Base-by-base conservation (phyloP, 768 basidiomycete species). In the Cystofilobasidium macerans region DNA sequence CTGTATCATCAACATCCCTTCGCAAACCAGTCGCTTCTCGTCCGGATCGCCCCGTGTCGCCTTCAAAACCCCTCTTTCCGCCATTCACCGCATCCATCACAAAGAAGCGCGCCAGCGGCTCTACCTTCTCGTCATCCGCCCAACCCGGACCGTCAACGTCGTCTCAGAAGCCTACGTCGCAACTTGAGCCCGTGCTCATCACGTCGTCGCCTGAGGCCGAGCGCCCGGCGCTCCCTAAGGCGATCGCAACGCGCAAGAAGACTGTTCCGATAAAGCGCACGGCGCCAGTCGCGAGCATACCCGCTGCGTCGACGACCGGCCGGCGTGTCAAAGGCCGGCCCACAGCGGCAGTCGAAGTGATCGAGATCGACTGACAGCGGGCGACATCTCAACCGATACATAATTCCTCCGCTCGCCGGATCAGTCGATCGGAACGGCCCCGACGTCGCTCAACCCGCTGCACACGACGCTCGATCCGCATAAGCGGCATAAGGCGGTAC, bases 321-420 rank as follows among this genome's bases (percentile, higher is more conserved):
- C 28, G 32, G 51, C 26, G 51, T 3, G 28, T 32, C 28, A 54
- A 54, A 20, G 51, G 51, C 3, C 16, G 7, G 51, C 18, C 26
- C 13, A 32, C 13, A 30, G 9, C 22, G 1, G 28, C 11, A 6
- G 51, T 54, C 14, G 51, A 54, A 30, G 51, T 54, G 5, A 54
- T 54, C 51, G 51, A 54, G 51, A 28, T 54, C 20, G 51, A 54
- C 32, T 54, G 51, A 54, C 38, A 16, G n/a, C 42, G 42, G 42
- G 16, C 42, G 42, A 7, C 42, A 38, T 38, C n/a, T n/a, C n/a
- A n/a, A n/a, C n/a, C n/a, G n/a, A n/a, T n/a, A n/a, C n/a, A n/a
- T n/a, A n/a, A n/a, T n/a, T n/a, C n/a, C n/a, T n/a, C n/a, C n/a
- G n/a, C n/a, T n/a, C 45, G 22, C 45, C 45, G 45, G 45, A 47